Evolutionary conservation across 306 rosid genomes (phyloP).

Genomic region (Quercus bicolor): DNA sequence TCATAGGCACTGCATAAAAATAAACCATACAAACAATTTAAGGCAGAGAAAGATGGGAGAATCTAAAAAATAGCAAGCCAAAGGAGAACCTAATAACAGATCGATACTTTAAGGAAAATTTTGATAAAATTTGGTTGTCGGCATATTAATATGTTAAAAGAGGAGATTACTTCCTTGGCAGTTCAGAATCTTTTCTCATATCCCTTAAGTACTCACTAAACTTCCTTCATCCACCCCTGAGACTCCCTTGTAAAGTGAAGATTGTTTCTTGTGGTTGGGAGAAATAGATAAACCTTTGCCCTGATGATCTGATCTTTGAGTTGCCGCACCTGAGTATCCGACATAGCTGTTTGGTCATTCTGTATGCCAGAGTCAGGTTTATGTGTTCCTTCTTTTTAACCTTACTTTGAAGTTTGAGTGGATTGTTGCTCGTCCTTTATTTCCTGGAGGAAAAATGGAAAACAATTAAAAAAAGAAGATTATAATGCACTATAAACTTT

Average conservation of each 20-base stretch:
- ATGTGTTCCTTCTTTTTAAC: slow-evolving; percentile 25
- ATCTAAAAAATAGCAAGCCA: neutral
- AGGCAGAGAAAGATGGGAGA: slow-evolving; percentile 12
- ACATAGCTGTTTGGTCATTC: slow-evolving; percentile 38
- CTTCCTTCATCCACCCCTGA: slow-evolving; percentile 65
- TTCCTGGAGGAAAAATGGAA: slow-evolving; percentile 3
- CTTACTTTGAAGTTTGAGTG: slow-evolving; percentile 27
- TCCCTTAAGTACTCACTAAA: slow-evolving; percentile 64
- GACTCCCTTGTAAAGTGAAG: slow-evolving; percentile 86
- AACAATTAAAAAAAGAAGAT: neutral
- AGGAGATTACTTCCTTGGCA: slow-evolving; percentile 59
- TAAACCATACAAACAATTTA: slow-evolving; percentile 11
- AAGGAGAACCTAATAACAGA: slow-evolving; percentile 6
- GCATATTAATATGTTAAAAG: slow-evolving; percentile 8
- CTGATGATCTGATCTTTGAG: slow-evolving; percentile 83
- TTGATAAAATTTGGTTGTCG: neutral
- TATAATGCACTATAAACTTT: neutral
- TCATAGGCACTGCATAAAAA: slow-evolving; percentile 61
- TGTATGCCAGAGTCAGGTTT: slow-evolving; percentile 29
- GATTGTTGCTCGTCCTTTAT: slow-evolving; percentile 13
- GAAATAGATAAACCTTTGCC: slow-evolving; percentile 78
- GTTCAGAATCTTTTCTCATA: slow-evolving; percentile 88
- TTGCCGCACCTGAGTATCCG: slow-evolving; percentile 50
- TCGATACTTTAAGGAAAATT: slow-evolving; percentile 3
- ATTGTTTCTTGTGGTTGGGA: slow-evolving; percentile 62